Conservation (phyloP, 768 basidiomycete genomes). For the Auricularia cornea region DNA sequence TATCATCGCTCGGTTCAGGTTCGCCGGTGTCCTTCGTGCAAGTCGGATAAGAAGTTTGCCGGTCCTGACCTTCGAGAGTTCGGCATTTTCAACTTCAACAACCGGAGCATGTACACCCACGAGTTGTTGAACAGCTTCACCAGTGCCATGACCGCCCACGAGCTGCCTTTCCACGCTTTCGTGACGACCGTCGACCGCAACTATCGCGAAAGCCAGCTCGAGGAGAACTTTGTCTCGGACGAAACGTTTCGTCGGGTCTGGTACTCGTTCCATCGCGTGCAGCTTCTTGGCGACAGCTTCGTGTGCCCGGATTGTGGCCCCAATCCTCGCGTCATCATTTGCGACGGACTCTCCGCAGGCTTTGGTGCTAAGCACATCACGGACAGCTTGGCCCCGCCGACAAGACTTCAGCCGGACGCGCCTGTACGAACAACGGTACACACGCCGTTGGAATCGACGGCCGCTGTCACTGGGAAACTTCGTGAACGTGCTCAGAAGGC, state of each 20-base stretch:
- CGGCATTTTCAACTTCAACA: conserved; percentile 15
- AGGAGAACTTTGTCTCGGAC: conserved; percentile 5
- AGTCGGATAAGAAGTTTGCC: neutral
- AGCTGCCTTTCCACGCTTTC: conserved; percentile 13
- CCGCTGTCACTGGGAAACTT: neutral
- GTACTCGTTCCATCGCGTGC: conserved; percentile 10
- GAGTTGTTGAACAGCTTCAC: conserved; percentile 14
- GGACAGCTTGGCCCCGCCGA: neutral
- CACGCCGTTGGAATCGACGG: neutral
- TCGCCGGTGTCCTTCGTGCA: neutral
- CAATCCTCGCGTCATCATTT: conserved; percentile 8
- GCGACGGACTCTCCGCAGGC: conserved; percentile 5
- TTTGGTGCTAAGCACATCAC: neutral
- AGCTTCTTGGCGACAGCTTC: conserved; percentile 7
- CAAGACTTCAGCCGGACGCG: neutral
- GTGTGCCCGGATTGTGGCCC: conserved; percentile 9
- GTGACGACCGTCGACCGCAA: conserved; percentile 1
- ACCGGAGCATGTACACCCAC: conserved; percentile 11
- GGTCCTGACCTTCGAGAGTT: conserved; percentile 9
- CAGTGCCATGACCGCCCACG: conserved; percentile 9
- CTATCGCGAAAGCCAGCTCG: conserved; percentile 4
- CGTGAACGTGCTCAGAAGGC: neutral
- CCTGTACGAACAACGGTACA: neutral
- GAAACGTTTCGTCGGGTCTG: conserved; percentile 13
- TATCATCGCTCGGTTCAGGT: too few species aligned